Percentiles rank a stretch among this genome's conserved stretches.
These are phyloP conservation scores for Climacium dendroides DNA, from an alignment of 225 moss, liverwort and hornwort genomes.

Conservation along the genomic window DNA sequence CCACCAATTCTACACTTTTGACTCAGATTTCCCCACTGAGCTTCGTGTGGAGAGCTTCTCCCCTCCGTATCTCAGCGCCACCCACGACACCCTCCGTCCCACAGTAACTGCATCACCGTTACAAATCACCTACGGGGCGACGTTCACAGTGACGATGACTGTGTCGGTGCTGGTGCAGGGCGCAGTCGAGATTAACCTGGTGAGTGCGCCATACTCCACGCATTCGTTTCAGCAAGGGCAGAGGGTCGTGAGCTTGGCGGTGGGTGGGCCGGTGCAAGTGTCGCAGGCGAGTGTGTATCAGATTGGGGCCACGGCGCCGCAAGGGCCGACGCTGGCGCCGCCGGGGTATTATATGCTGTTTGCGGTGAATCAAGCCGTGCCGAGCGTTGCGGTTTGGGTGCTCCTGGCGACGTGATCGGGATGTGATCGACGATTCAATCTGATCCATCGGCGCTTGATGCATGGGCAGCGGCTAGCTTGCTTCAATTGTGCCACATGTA, in stretches of 20 bases:
- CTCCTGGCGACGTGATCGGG: background rate
- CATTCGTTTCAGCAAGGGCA: slow-evolving; percentile 81
- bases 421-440: background rate
- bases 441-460: background rate
- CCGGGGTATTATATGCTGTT: slow-evolving; percentile 44
- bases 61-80: slow-evolving; percentile 36
- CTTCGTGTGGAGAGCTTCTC: slow-evolving; percentile 62
- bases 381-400: slow-evolving; percentile 37
- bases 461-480: background rate
- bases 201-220: slow-evolving; percentile 60
- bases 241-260: slow-evolving; percentile 34
- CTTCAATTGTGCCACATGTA: background rate
- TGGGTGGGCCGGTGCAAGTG: slow-evolving; percentile 22
- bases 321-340: slow-evolving; percentile 6
- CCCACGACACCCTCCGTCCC: slow-evolving; percentile 9
- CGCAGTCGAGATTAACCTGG: slow-evolving; percentile 33
- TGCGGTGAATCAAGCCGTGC: slow-evolving; percentile 37
- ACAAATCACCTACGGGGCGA: slow-evolving; percentile 17
- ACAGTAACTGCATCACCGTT: slow-evolving; percentile 12
- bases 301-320: slow-evolving; percentile 18
- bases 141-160: slow-evolving; percentile 33
- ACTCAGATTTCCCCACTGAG: slow-evolving; percentile 40
- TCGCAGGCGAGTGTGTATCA: slow-evolving; percentile 17
- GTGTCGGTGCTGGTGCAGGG: background rate
- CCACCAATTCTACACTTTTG: slow-evolving; percentile 45